Conservation (phyloP, 2,329 filamentous ascomycete species). For the Pseudohalonectria lignicola region DNA sequence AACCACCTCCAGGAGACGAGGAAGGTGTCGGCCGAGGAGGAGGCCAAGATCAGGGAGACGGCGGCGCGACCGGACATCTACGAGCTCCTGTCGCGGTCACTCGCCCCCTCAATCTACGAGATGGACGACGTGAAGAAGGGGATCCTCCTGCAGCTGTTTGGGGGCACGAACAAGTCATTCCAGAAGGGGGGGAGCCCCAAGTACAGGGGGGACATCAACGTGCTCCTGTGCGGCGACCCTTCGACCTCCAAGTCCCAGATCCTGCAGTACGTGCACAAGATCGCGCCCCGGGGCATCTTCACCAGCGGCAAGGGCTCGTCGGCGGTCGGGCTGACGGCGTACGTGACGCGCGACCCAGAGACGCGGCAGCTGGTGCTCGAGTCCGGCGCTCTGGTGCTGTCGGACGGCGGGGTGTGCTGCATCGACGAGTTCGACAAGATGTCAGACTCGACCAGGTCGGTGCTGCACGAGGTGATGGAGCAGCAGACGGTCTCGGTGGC, state of each 20-base stretch:
- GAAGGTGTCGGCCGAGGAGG: slow-evolving; percentile 76
- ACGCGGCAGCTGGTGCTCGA: slow-evolving; percentile 72
- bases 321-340: slow-evolving; percentile 71
- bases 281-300: slow-evolving; percentile 79
- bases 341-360: slow-evolving; percentile 71
- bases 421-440: slow-evolving; percentile 85
- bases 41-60: slow-evolving; percentile 75
- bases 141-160: slow-evolving; percentile 90
- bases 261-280: slow-evolving; percentile 91
- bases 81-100: slow-evolving; percentile 77
- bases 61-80: slow-evolving; percentile 79
- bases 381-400: slow-evolving; percentile 67
- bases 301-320: slow-evolving; percentile 74
- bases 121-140: slow-evolving; percentile 99
- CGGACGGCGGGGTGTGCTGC: slow-evolving; percentile 74
- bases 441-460: slow-evolving; percentile 67
- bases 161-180: slow-evolving; percentile 96
- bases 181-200: slow-evolving; percentile 91
- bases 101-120: slow-evolving; percentile 93
- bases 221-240: slow-evolving; percentile 91
- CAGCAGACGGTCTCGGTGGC: slow-evolving; percentile 78
- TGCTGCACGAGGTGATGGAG: slow-evolving; percentile 82
- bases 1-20: slow-evolving; percentile 73
- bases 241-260: slow-evolving; percentile 95
- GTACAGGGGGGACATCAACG: slow-evolving; percentile 95